A percentile compares a stretch with the other conserved stretches of the same genome.
phyloP scores from a whole-genome alignment of 495 filamentous ascomycete genomes.

The Aspergillus campestris region DNA sequence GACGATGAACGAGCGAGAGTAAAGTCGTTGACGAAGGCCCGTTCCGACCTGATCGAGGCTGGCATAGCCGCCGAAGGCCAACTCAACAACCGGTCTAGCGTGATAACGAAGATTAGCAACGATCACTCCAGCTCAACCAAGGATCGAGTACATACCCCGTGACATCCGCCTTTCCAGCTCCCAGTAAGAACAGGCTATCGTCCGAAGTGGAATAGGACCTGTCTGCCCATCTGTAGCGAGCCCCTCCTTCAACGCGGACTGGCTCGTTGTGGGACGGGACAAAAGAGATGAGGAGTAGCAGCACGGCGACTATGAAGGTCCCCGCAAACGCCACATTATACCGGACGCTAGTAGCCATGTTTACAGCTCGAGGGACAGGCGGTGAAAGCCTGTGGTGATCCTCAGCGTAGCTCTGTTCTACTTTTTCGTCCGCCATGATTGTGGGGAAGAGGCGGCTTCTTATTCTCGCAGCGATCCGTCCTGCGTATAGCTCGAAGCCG shows the following conservation, averaged over 20 bases:
- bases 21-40: slow-evolving; percentile 81
- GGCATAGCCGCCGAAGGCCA: slow-evolving; percentile 91
- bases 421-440: no score
- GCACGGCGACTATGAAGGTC: slow-evolving; percentile 15
- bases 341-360: slow-evolving; percentile 22
- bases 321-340: slow-evolving; percentile 17
- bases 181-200: slow-evolving; percentile 62
- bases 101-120: slow-evolving; percentile 3
- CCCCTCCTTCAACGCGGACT: not conserved
- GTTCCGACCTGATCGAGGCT: slow-evolving; percentile 77
- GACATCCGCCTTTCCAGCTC: slow-evolving; percentile 90
- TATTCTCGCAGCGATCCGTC: not conserved
- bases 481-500: not conserved
- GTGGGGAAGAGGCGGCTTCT: slow-evolving; percentile 1
- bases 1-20: slow-evolving; percentile 86
- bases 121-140: not conserved
- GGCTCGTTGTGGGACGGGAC: slow-evolving; percentile 10
- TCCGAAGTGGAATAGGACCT: slow-evolving; percentile 15
- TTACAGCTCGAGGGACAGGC: not conserved
- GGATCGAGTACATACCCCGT: slow-evolving; percentile 56
- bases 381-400: no score
- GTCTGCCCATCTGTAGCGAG: slow-evolving; percentile 5
- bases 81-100: slow-evolving; percentile 72
- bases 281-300: slow-evolving; percentile 24
- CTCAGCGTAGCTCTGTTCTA: no score